phyloP scores from a whole-genome alignment of 1,139 yeast species.

The Kodamaea alishanica region DNA sequence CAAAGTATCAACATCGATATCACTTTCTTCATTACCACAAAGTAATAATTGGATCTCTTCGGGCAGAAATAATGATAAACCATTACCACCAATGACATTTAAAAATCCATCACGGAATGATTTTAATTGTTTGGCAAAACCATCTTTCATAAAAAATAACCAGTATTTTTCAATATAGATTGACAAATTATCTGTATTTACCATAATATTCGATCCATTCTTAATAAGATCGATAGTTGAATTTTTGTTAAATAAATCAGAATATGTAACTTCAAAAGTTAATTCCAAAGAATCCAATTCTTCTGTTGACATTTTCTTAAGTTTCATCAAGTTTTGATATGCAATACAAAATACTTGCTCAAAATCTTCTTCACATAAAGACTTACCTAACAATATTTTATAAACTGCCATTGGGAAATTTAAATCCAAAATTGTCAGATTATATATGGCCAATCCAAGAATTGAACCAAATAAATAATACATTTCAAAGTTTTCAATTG shows the following conservation, averaged over 20 bases:
- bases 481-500: slow-evolving; percentile 46
- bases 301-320: slow-evolving; percentile 41
- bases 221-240: slow-evolving; percentile 49
- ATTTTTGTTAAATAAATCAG: slow-evolving; percentile 36
- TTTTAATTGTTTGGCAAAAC: slow-evolving; percentile 50
- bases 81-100: slow-evolving; percentile 76
- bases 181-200: slow-evolving; percentile 53
- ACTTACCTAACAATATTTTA: slow-evolving; percentile 63
- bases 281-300: slow-evolving; percentile 32
- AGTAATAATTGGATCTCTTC: slow-evolving; percentile 76
- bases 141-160: slow-evolving; percentile 53
- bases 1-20: slow-evolving; percentile 63
- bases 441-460: slow-evolving; percentile 85
- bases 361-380: slow-evolving; percentile 60
- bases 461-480: slow-evolving; percentile 81
- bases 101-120: slow-evolving; percentile 69
- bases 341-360: slow-evolving; percentile 63
- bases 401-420: slow-evolving; percentile 73
- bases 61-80: slow-evolving; percentile 70
- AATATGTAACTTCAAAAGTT: slow-evolving; percentile 38
- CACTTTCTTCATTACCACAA: slow-evolving; percentile 70
- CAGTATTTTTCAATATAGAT: slow-evolving; percentile 62
- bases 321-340: slow-evolving; percentile 52
- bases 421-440: slow-evolving; percentile 80
- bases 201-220: slow-evolving; percentile 52